Conservation (phyloP, 2,329 filamentous ascomycete genomes). For the Metarhizium guizhouense region DNA sequence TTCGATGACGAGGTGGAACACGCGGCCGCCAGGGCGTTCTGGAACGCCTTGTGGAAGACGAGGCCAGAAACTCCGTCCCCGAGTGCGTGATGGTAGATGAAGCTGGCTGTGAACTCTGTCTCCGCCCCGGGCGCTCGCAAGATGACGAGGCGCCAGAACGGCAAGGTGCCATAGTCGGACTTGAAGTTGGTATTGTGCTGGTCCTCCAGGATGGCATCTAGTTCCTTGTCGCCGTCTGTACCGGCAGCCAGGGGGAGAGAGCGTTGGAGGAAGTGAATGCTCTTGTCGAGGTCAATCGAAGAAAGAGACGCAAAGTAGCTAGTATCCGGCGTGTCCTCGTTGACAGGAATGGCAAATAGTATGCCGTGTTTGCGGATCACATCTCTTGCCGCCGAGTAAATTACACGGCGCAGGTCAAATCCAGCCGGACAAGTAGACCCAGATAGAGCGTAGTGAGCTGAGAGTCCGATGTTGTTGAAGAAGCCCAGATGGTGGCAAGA, state of each 20-base stretch:
- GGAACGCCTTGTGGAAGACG: slow-evolving; percentile 33
- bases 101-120: slow-evolving; percentile 29
- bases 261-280: slow-evolving; percentile 25
- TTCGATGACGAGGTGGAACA: background rate
- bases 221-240: slow-evolving; percentile 24
- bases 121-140: slow-evolving; percentile 17
- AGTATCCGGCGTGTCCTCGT: slow-evolving; percentile 28
- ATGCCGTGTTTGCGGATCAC: slow-evolving; percentile 31
- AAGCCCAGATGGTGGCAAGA: slow-evolving; percentile 30
- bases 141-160: slow-evolving; percentile 35
- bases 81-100: slow-evolving; percentile 38
- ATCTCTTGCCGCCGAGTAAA: slow-evolving; percentile 24
- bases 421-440: slow-evolving; percentile 13
- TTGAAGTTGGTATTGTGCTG: slow-evolving; percentile 28
- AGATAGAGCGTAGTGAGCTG: slow-evolving; percentile 26
- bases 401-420: slow-evolving; percentile 14
- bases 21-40: slow-evolving; percentile 21
- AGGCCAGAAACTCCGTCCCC: slow-evolving; percentile 35
- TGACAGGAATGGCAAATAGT: slow-evolving; percentile 31
- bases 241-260: slow-evolving; percentile 6
- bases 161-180: slow-evolving; percentile 23
- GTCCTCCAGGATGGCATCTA: slow-evolving; percentile 28
- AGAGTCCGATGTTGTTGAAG: slow-evolving; percentile 33
- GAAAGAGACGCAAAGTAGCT: slow-evolving; percentile 33
- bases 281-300: slow-evolving; percentile 28